Conservation (phyloP, 352 stramenopile species). For the Phytopythium mirpurense region DNA sequence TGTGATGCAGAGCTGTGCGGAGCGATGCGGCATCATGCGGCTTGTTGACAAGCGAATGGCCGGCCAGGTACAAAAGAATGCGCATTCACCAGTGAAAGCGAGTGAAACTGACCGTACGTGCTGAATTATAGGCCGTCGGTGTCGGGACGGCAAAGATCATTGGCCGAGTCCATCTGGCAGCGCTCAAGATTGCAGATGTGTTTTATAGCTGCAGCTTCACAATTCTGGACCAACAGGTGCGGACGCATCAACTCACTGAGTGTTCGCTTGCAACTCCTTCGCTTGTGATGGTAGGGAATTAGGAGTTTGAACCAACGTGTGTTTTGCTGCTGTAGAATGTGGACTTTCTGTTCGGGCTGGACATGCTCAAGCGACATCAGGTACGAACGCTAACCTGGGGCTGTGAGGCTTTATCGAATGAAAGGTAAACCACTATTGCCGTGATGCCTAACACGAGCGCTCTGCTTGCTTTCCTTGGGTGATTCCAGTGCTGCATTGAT, state of each 20-base stretch:
- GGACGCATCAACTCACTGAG: neutral
- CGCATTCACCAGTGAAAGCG: neutral
- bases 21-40: slow-evolving; percentile 88
- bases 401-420: neutral
- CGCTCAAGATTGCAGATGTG: slow-evolving; percentile 85
- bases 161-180: slow-evolving; percentile 92
- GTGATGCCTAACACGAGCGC: slow-evolving; percentile 1
- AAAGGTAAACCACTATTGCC: neutral
- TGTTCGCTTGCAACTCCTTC: neutral
- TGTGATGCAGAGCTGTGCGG: slow-evolving; percentile 65
- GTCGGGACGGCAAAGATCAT: slow-evolving; percentile 97
- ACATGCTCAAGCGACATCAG: slow-evolving; percentile 98
- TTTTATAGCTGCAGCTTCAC: slow-evolving; percentile 95
- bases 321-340: slow-evolving; percentile 68
- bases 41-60: slow-evolving; percentile 86
- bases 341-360: slow-evolving; percentile 97
- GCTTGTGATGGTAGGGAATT: neutral
- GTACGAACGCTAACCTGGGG: slow-evolving; percentile 15
- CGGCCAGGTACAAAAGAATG: slow-evolving; percentile 63
- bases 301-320: neutral
- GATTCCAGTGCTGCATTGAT: slow-evolving; percentile 91
- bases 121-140: slow-evolving; percentile 74
- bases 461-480: neutral
- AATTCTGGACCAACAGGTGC: slow-evolving; percentile 81
- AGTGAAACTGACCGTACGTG: slow-evolving; percentile 6